A percentile compares a stretch with the other conserved stretches of the same genome.
These are phyloP conservation scores for Murraya koenigii DNA, from an alignment of 345 rosid species.

Conservation along the genomic window DNA sequence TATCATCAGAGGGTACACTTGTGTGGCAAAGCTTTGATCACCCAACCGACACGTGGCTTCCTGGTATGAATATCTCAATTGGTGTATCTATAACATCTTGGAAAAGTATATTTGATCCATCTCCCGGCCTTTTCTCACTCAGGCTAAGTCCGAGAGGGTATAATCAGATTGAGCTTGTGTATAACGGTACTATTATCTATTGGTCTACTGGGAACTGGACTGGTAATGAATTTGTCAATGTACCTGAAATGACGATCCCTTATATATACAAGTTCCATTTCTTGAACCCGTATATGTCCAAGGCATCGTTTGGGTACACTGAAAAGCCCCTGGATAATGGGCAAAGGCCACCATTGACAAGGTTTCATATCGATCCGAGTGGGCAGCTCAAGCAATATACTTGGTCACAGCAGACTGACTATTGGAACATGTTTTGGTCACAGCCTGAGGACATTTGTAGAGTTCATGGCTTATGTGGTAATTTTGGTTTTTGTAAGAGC, in stretches of 20 bases:
- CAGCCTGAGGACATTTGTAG: conserved; percentile 43
- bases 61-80: conserved; percentile 45
- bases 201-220: conserved; percentile 69
- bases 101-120: conserved; percentile 44
- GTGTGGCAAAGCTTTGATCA: conserved; percentile 60
- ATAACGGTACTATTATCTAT: conserved; percentile 32
- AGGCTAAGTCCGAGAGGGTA: conserved; percentile 32
- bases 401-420: conserved; percentile 39
- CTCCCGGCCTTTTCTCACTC: conserved; percentile 41
- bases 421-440: conserved; percentile 58
- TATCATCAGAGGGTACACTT: conserved; percentile 21
- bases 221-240: conserved; percentile 43
- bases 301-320: conserved; percentile 58
- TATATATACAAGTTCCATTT: conserved; percentile 67
- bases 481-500: conserved; percentile 35
- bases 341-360: conserved; percentile 41
- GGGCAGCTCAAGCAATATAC: conserved; percentile 49
- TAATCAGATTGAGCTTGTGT: conserved; percentile 50
- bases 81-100: conserved; percentile 34
- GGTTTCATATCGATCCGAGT: conserved; percentile 39
- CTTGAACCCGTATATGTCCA: conserved; percentile 40
- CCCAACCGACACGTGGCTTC: conserved; percentile 62
- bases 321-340: conserved; percentile 31
- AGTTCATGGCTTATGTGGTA: conserved; percentile 49
- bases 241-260: conserved; percentile 50